phyloP scores from a whole-genome alignment of 148 eudicot genomes.

The Chenopodium quinoa region DNA sequence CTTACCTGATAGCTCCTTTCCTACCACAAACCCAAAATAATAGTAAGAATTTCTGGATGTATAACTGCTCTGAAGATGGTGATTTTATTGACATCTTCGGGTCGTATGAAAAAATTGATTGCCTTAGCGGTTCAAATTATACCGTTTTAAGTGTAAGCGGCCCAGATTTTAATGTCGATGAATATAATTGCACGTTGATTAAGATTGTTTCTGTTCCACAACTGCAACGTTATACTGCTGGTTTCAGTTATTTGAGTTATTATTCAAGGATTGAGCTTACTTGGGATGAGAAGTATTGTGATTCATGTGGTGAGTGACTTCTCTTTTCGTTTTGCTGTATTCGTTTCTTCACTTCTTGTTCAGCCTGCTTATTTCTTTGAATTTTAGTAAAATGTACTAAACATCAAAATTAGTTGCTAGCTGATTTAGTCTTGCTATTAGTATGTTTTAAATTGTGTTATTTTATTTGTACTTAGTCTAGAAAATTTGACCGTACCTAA shows the following conservation, averaged over 20 bases:
- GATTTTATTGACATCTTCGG: rapidly evolving
- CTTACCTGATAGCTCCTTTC: slow-evolving; percentile 2
- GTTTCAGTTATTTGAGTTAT: not conserved
- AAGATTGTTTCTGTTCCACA: not conserved
- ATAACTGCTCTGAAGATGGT: slow-evolving; percentile 3
- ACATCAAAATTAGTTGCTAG: no score
- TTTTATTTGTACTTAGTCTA: not conserved
- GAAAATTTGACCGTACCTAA: not conserved
- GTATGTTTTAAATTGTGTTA: no score
- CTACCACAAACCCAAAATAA: no score
- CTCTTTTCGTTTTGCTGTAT: not conserved
- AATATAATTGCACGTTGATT: slow-evolving; percentile 1
- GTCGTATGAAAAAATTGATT: slow-evolving; percentile 8
- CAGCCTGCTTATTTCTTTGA: no score
- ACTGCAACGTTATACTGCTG: no score
- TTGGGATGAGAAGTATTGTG: slow-evolving; percentile 13
- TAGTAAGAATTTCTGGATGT: not conserved
- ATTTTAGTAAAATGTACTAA: no score
- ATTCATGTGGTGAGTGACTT: not conserved
- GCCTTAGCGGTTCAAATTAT: slow-evolving; percentile 8
- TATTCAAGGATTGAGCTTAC: slow-evolving; percentile 6
- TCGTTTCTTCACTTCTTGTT: no score
- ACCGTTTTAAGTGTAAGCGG: not conserved
- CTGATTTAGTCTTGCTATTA: no score
- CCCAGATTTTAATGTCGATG: not conserved